These are phyloP conservation scores for Rhizomucor pusillus DNA, from an alignment of 371 early-diverging fungal genomes.

Conservation along the genomic window DNA sequence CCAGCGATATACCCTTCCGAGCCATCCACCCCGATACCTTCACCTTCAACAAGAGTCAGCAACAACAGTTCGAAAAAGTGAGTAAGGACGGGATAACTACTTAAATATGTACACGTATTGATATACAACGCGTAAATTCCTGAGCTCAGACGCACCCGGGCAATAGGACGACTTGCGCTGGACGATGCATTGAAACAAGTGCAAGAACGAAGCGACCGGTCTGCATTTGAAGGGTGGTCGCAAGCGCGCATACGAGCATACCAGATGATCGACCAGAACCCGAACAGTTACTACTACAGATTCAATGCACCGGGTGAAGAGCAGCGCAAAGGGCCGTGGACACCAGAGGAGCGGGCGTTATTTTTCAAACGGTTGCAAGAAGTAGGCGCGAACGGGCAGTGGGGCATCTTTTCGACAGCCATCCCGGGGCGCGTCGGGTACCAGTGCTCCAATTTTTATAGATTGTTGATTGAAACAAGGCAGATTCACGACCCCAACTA, in stretches of 20 bases:
- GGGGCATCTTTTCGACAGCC: conserved; percentile 91
- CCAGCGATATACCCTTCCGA: not conserved
- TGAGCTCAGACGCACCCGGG: conserved; percentile 53
- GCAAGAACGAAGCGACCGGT: conserved; percentile 58
- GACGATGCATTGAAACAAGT: conserved; percentile 88
- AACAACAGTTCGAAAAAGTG: conserved; percentile 45
- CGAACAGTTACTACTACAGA: conserved; percentile 95
- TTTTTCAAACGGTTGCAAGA: conserved; percentile 79
- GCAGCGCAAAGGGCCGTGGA: conserved; percentile 88
- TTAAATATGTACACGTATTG: too few relatives aligned
- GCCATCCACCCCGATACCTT: not conserved
- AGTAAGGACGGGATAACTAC: too few relatives aligned
- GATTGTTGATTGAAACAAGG: conserved; percentile 76
- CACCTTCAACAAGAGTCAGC: conserved; percentile 33
- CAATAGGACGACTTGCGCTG: conserved; percentile 69
- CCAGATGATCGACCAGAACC: conserved; percentile 82
- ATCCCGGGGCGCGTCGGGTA: conserved; percentile 95
- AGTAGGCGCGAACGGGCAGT: conserved; percentile 88
- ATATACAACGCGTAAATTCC: too few relatives aligned
- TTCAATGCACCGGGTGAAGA: conserved; percentile 95
- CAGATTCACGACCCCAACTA: conserved; percentile 87
- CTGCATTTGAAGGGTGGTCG: conserved; percentile 88
- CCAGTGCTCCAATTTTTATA: conserved; percentile 95
- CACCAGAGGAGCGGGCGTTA: conserved; percentile 70
- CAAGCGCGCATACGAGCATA: conserved; percentile 84